Percentiles rank a stretch among this genome's conserved stretches.
Conservation (phyloP, 2,329 filamentous ascomycete genomes). For the Colletotrichum musae region DNA sequence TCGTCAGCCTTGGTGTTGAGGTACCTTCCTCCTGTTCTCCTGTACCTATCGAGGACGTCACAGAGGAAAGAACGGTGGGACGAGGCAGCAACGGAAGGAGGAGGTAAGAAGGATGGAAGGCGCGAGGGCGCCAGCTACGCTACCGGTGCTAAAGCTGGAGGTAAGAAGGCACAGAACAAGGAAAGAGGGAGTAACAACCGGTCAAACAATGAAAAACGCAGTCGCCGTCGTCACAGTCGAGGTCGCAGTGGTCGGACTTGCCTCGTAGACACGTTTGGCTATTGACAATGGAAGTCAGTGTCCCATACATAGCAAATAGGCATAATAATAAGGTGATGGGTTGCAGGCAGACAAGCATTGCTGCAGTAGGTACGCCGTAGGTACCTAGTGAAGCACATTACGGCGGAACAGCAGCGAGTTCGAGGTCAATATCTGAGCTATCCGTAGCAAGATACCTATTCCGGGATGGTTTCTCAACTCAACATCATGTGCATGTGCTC, state of each 20-base stretch:
- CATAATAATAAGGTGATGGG: slow-evolving; percentile 5
- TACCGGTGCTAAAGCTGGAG: not conserved
- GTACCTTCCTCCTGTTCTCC: no score
- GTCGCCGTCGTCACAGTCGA: slow-evolving; percentile 17
- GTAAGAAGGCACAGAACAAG: not conserved
- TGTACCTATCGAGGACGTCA: no score
- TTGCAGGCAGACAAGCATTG: slow-evolving; percentile 8
- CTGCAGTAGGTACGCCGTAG: not conserved
- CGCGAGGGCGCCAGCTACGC: not conserved
- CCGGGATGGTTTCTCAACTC: no score
- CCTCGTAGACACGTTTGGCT: slow-evolving; percentile 6
- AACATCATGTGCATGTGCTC: no score
- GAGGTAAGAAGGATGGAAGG: not conserved
- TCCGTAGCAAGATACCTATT: no score
- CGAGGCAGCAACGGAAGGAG: not conserved
- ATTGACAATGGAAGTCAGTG: slow-evolving; percentile 1
- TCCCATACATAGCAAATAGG: not conserved
- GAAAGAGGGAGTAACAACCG: slow-evolving; percentile 1
- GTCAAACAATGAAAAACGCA: not conserved
- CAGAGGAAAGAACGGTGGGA: not conserved
- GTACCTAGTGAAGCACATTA: not conserved
- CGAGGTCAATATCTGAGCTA: no score
- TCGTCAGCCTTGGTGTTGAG: no score
- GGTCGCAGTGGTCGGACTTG: slow-evolving; percentile 18
- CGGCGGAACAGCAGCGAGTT: no score